Evolutionary conservation across 306 rosid genomes (phyloP), one percentile per base, ranked within the genome.

Genomic region (Lathyrus aphaca): DNA sequence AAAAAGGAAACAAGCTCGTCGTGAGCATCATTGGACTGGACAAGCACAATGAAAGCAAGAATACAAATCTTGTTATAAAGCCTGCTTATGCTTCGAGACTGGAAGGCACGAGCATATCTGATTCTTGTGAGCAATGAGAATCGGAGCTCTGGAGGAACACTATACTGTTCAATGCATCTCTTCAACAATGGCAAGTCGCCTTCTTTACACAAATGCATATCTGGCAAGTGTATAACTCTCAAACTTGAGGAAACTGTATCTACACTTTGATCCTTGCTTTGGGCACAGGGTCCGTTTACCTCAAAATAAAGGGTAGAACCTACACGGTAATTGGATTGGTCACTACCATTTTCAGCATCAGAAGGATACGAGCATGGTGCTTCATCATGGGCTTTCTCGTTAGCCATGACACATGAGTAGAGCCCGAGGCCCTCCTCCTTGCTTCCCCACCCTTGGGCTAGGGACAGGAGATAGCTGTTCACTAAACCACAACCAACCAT

Each of bases 381-480:
- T 44, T 86, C 93, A 29, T 86, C 91, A 77, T 78, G 90, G 51
- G 83, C 83, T 75, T 81, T 84, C 77, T 93, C 98, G 23, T 86
- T 90, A 70, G 87, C 90, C 85, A 90, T 77, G 32, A 93, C 87
- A 78, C 97, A 93, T 42, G 97, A 86, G 82, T 82, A 90, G 77
- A 93, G 78, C 64, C 98, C 98, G 88, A 93, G 77, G 42, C 97
- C 97, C 81, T 93, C 98, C 75, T 90, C 98, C 84, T 93, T 93
- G 91, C 92, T 90, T 81, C 98, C 98, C 98, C 98, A 93, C 39
- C 96, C 98, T 68, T 93, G 98, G 59, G 97, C 97, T 38, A 93
- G 83, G 79, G 97, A 93, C 65, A 93, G 79, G 46, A 93, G 97
- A 87, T 77, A 82, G 74, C 94, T 82, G 66, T 93, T 93, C 68